Evolutionary conservation across 75 land plant species (phyloP).

Genomic region (Pinus albicaulis): DNA sequence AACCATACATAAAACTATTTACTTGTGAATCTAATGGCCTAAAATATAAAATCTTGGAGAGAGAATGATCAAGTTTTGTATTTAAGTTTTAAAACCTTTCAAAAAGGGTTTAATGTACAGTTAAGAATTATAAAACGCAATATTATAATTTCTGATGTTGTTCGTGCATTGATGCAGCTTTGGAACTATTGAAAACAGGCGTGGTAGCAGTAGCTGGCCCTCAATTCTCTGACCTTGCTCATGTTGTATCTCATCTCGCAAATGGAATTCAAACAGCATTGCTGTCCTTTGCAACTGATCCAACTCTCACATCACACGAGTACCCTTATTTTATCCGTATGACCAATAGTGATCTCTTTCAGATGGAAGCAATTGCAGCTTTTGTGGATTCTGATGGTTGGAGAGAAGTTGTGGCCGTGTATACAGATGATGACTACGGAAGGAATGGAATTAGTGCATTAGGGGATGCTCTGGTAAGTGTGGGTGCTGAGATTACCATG

Average conservation of each 20-base stretch:
- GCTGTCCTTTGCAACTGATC: constrained; percentile 56
- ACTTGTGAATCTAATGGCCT: too few species aligned
- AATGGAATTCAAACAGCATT: constrained; percentile 68
- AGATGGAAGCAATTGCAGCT: constrained; percentile 58
- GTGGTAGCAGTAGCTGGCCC: constrained; percentile 69
- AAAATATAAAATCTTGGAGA: too few species aligned
- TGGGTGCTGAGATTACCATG: constrained; percentile 31
- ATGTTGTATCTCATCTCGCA: constrained; percentile 61
- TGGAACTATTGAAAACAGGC: constrained; percentile 59
- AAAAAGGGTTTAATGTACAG: too few species aligned
- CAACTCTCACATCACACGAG: constrained; percentile 37
- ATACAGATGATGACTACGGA: constrained; percentile 48
- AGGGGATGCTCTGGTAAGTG: constrained; percentile 27
- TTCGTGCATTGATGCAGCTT: constrained; percentile 36
- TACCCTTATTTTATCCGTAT: constrained; percentile 54
- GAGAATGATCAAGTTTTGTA: too few species aligned
- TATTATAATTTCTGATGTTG: too few species aligned
- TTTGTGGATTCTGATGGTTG: constrained; percentile 34
- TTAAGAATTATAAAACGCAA: too few species aligned
- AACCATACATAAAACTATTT: too few species aligned
- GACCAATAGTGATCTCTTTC: constrained; percentile 41
- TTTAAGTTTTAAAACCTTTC: too few species aligned
- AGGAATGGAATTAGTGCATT: constrained; percentile 41
- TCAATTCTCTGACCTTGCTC: constrained; percentile 76
- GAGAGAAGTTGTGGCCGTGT: constrained; percentile 45